phyloP scores from a whole-genome alignment of 2,329 filamentous ascomycete genomes.

The Aphanocladium album region DNA sequence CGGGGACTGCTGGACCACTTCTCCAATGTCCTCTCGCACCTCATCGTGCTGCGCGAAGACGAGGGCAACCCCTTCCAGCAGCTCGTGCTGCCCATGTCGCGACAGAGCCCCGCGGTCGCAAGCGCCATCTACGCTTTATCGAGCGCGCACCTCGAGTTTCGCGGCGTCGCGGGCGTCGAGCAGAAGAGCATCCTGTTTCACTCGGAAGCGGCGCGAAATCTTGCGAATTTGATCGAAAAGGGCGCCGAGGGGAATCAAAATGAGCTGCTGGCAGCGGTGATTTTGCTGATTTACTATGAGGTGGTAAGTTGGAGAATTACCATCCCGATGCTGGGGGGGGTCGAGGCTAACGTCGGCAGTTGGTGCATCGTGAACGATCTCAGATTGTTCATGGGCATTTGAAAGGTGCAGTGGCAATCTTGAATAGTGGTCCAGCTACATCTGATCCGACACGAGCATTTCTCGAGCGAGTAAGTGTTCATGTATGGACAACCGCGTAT shows the following conservation, averaged over 20 bases:
- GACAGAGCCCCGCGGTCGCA: conserved; percentile 56
- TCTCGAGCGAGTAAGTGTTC: conserved; percentile 49
- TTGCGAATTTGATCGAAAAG: conserved; percentile 52
- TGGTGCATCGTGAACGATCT: conserved; percentile 55
- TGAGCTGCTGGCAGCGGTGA: conserved; percentile 56
- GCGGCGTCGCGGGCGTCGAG: conserved; percentile 45
- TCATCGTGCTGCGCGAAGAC: conserved; percentile 62
- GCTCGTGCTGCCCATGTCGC: conserved; percentile 55
- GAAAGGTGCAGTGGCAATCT: conserved; percentile 57
- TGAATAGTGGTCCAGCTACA: conserved; percentile 42
- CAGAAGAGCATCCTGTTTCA: conserved; percentile 57
- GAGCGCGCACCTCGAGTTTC: conserved; percentile 74
- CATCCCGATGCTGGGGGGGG: too few species aligned
- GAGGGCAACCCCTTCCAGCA: conserved; percentile 59
- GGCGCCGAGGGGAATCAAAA: conserved; percentile 46
- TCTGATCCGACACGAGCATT: conserved; percentile 51
- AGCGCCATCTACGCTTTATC: conserved; percentile 82
- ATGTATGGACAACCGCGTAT: too few species aligned
- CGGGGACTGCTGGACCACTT: conserved; percentile 57
- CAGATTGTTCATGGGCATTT: conserved; percentile 58
- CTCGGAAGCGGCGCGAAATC: conserved; percentile 52
- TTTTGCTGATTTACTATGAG: conserved; percentile 59
- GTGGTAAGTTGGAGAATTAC: conserved; percentile 41
- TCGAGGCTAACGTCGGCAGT: conserved; percentile 29
- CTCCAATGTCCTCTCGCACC: conserved; percentile 57